These are phyloP conservation scores for Neonothopanus nambi DNA, from an alignment of 1,284 basidiomycete genomes.

Conservation along the genomic window DNA sequence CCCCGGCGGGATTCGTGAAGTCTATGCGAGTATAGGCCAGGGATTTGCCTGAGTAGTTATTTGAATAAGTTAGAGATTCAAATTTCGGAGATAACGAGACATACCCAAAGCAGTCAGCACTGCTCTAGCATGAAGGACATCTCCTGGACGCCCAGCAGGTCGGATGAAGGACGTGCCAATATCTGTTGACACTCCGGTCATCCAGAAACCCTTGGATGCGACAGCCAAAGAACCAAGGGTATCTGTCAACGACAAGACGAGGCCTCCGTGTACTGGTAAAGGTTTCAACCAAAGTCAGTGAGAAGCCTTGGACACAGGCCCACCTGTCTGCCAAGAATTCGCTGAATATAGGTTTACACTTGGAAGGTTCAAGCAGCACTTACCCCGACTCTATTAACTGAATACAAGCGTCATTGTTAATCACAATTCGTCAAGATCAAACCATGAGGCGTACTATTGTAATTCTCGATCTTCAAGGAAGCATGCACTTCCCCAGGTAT, in stretches of 20 bases:
- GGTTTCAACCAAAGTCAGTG: background rate
- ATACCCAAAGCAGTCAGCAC: slow-evolving; percentile 64
- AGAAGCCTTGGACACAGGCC: background rate
- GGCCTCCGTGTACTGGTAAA: slow-evolving; percentile 76
- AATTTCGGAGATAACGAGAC: slow-evolving; percentile 19
- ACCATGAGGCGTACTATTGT: slow-evolving; percentile 58
- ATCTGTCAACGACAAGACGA: slow-evolving; percentile 84
- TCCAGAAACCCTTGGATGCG: slow-evolving; percentile 75
- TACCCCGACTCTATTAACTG: slow-evolving; percentile 77
- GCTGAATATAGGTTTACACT: slow-evolving; percentile 5
- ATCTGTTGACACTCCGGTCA: slow-evolving; percentile 89
- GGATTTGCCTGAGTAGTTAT: slow-evolving; percentile 64
- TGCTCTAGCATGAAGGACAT: slow-evolving; percentile 62
- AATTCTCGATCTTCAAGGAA: slow-evolving; percentile 69
- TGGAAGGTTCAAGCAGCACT: slow-evolving; percentile 21
- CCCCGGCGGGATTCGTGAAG: slow-evolving; percentile 68
- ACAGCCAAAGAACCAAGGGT: slow-evolving; percentile 84
- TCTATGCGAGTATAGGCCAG: slow-evolving; percentile 81
- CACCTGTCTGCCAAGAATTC: slow-evolving; percentile 19
- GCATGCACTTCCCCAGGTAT: slow-evolving; percentile 66
- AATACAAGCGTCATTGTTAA: background rate
- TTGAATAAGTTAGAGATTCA: background rate
- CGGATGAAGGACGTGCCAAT: slow-evolving; percentile 83
- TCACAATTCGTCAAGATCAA: background rate
- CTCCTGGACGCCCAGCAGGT: slow-evolving; percentile 66